Evolutionary conservation across 495 filamentous ascomycete genomes (phyloP), one percentile per base, ranked within the genome.

Genomic region (Achaetomiella virescens): DNA sequence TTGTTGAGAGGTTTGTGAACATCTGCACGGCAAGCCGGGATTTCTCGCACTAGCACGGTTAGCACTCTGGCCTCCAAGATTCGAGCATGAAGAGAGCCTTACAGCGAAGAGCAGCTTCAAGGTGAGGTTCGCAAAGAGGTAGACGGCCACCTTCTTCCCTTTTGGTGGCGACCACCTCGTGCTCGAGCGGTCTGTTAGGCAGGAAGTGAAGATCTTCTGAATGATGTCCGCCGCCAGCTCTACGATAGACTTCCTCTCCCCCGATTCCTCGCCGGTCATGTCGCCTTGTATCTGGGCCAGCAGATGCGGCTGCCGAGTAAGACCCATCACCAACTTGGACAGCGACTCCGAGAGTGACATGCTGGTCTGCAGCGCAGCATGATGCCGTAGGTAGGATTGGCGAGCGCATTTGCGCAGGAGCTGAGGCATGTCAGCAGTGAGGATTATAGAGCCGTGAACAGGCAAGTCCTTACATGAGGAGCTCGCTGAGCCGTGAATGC

Each of bases 131-230:
- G 91, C 92, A 72, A 95, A 90, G 8, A 85, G 77, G 64, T 97
- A 95, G 41, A 96, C 91, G 0, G 89, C 91, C 15, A 85, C 73
- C 60, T 92, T 88, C 68, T 90, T 95, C 37, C 91, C 89, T 56
- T 88, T 83, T 7, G 88, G 87, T 61, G 80, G 79, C 4, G 73
- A 74, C 55, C 70, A 73, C 11, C 80, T 66, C 29, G 78, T 80
- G 33, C 82, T 81, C 9, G 81, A 86, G 21, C 90, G 83, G 62
- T 97, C 91, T 4, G 84, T 90, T 37, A 96, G 76, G 61, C 92
- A 96, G 36, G 89, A 89, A 41, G 89, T 95, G 66, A 97, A 96
- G 4, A 91, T 89, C 58, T 89, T 86, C 44, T 91, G 86, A 52
- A 97, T 85, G 42, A 89, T 83, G 60, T 96, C 91, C 17, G 89